These are phyloP conservation scores for Trametes elegans DNA, from an alignment of 768 basidiomycete species.

Conservation along the genomic window DNA sequence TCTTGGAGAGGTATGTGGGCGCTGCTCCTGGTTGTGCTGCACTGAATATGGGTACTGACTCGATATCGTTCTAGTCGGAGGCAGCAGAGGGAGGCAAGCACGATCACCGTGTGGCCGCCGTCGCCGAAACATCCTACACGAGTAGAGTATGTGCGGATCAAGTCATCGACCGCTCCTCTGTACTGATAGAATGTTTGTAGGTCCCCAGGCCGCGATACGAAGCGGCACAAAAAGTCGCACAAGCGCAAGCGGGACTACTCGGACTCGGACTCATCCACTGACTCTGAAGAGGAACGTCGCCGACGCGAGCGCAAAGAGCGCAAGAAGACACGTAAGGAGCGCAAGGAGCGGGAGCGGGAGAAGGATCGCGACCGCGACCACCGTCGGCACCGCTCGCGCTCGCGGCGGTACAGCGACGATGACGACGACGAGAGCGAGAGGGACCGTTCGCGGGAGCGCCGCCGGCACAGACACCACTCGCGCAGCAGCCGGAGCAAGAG, in stretches of 20 bases:
- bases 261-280: conserved; percentile 42
- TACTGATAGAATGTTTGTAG: conserved; percentile 33
- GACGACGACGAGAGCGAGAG: conserved; percentile 36
- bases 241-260: conserved; percentile 54
- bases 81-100: conserved; percentile 56
- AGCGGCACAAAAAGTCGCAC: conserved; percentile 52
- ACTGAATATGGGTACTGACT: not conserved
- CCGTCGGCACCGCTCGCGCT: conserved; percentile 33
- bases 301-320: conserved; percentile 59
- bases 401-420: conserved; percentile 35
- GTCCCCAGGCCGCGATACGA: conserved; percentile 51
- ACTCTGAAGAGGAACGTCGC: conserved; percentile 57
- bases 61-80: conserved; percentile 67
- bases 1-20: conserved; percentile 61
- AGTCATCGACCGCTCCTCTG: no score
- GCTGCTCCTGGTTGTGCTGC: not conserved
- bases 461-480: conserved; percentile 31
- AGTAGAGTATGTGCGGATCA: conserved; percentile 43
- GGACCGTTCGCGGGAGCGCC: conserved; percentile 26
- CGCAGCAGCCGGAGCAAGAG: conserved; percentile 32
- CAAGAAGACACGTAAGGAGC: conserved; percentile 52
- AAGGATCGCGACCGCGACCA: conserved; percentile 28
- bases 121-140: conserved; percentile 73
- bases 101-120: conserved; percentile 73
- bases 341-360: conserved; percentile 42